Evolutionary conservation across 2,329 filamentous ascomycete genomes (phyloP).

Genomic region (Nothophaeocryptopus gaeumannii): DNA sequence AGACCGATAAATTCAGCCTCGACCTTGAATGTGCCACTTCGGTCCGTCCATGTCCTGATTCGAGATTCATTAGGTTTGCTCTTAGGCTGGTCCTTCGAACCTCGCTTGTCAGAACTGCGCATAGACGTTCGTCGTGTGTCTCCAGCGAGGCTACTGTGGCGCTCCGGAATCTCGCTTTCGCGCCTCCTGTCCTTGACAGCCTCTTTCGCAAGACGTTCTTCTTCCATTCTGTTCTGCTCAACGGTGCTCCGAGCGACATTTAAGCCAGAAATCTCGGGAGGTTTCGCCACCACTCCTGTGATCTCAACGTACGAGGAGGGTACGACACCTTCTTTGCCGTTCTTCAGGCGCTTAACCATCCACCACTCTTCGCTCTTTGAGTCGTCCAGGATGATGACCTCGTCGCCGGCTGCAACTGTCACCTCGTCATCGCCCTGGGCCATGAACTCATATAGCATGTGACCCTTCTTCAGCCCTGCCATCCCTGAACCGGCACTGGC

Average conservation of each 20-base stretch:
- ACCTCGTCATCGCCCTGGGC: conserved; percentile 96
- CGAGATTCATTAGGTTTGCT: conserved; percentile 79
- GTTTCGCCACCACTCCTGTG: conserved; percentile 62
- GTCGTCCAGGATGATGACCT: conserved; percentile 87
- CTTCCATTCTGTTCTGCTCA: conserved; percentile 74
- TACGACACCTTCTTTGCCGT: conserved; percentile 91
- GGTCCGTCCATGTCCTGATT: conserved; percentile 89
- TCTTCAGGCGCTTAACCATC: conserved; percentile 87
- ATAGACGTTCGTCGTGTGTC: conserved; percentile 24
- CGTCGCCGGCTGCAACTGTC: conserved; percentile 82
- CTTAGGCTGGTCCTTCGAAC: conserved; percentile 49
- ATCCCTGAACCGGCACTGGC: conserved; percentile 65
- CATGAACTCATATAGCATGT: conserved; percentile 92
- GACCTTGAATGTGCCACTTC: conserved; percentile 92
- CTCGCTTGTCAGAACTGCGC: conserved; percentile 47
- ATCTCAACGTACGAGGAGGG: conserved; percentile 95
- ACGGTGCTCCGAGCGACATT: conserved; percentile 65
- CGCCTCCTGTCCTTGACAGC: conserved; percentile 59
- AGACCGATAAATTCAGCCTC: conserved; percentile 94
- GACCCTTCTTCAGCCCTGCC: conserved; percentile 70
- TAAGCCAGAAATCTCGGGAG: conserved; percentile 51
- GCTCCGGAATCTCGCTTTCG: conserved; percentile 66
- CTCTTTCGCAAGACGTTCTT: conserved; percentile 79
- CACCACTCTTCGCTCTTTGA: conserved; percentile 96
- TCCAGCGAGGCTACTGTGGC: conserved; percentile 71